Evolutionary conservation across 352 stramenopile species (phyloP), one percentile per base, ranked within the genome.

Genomic region (Phytopythium cucurbitacearum): DNA sequence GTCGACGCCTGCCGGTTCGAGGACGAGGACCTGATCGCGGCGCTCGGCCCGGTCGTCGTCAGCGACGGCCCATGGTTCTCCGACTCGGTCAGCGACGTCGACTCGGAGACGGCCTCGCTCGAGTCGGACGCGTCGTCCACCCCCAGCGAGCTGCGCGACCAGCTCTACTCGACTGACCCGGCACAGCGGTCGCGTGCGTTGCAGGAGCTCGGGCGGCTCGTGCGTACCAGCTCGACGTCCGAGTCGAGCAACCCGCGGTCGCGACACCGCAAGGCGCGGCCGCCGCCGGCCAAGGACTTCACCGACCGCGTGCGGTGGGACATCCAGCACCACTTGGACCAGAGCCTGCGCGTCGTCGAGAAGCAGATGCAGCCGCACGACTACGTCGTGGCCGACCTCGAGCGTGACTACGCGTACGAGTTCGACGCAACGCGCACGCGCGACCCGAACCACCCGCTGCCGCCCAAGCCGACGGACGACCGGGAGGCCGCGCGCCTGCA

Each of bases 1-100:
- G 74, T 85, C 0, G 70, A 88, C 62, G 57, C 63, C 0, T 88
- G 77, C 49, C 40, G 69, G 35, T 88, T 82, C 33, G 73, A 84
- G 16, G 73, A 85, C 56, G 73, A 82, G n/a, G 73, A 84, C 48
- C 63, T 87, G 10, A 59, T 78, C 41, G 47, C 65, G 8, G 77
- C 69, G 3, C 51, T 84, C 11, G 74, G 77, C 4, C 71, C 73
- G 2, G 59, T 72, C 3, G 66, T 88, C 21, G 57, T 88, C 7
- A 50, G 64, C 2, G 65, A 81, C 40, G 65, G 71, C 15, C 56
- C 33, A 13, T 65, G 55, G 45, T 67, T 64, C 21, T 65, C 64
- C 10, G 64, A 76, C 48, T 59, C 67, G 16, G 63, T 60, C 11
- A 13, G 65, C 21, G 45, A 69, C 36, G 53, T 67, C 11, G 57